phyloP scores from a whole-genome alignment of 108 stramenopile species.

The Asterionellopsis glacialis region DNA sequence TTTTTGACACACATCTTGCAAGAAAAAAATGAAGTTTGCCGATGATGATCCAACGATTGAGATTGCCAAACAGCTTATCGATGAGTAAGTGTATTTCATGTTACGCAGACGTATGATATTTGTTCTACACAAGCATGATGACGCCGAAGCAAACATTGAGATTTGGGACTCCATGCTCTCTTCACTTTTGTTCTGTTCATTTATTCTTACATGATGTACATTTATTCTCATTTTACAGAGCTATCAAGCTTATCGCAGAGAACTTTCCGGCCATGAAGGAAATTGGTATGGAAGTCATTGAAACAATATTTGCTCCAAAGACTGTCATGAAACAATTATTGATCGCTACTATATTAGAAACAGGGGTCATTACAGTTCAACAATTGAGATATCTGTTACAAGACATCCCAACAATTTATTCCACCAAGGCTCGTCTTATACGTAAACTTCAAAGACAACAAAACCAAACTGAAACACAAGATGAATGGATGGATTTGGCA shows the following conservation, averaged over 20 bases:
- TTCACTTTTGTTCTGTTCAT: not conserved
- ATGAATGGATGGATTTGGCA: constrained; percentile 89
- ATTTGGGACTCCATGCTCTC: not conserved
- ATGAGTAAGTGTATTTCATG: constrained; percentile 30
- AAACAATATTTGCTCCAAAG: constrained; percentile 71
- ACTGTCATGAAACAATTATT: constrained; percentile 66
- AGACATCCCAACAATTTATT: constrained; percentile 51
- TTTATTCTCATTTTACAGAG: constrained; percentile 7
- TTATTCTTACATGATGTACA: too few species aligned
- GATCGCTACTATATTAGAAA: constrained; percentile 64
- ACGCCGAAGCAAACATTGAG: not conserved
- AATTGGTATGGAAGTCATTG: constrained; percentile 51
- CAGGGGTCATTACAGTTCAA: constrained; percentile 62
- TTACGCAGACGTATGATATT: not conserved
- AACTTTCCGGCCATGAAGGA: constrained; percentile 47
- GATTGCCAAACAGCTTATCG: constrained; percentile 24
- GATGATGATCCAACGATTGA: constrained; percentile 23
- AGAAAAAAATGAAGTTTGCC: too few species aligned
- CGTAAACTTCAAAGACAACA: constrained; percentile 63
- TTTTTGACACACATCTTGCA: too few species aligned
- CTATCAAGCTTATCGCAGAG: constrained; percentile 1
- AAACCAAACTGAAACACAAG: constrained; percentile 44
- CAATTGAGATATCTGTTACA: constrained; percentile 56
- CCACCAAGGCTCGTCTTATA: constrained; percentile 65
- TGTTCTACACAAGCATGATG: not conserved